Percentiles rank a stretch among this genome's conserved stretches.
Conservation (phyloP, 2,329 filamentous ascomycete species). For the Aspergillus fijiensis region DNA sequence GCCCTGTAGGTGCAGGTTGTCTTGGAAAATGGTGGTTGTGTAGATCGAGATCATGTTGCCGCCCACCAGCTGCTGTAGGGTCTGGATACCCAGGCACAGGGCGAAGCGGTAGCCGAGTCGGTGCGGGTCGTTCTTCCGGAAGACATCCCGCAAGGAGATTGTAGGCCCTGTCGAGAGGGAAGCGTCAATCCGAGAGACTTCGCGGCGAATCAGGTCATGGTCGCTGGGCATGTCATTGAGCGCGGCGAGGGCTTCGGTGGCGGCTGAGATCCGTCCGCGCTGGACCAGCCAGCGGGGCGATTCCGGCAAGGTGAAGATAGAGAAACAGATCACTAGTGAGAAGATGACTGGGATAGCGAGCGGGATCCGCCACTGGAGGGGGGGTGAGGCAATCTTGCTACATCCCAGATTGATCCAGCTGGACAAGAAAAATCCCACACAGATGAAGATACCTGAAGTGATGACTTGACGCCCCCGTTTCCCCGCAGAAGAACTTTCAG, state of each 20-base stretch:
- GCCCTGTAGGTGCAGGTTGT: slow-evolving; percentile 14
- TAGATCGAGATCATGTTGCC: slow-evolving; percentile 20
- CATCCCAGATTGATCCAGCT: slow-evolving; percentile 47
- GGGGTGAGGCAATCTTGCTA: slow-evolving; percentile 23
- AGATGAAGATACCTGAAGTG: slow-evolving; percentile 42
- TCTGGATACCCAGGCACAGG: slow-evolving; percentile 8
- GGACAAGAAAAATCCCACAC: slow-evolving; percentile 43
- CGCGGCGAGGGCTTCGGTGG: slow-evolving; percentile 14
- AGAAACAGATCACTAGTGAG: slow-evolving; percentile 27
- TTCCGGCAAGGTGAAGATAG: slow-evolving; percentile 53
- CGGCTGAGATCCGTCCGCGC: slow-evolving; percentile 17
- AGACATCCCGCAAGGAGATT: slow-evolving; percentile 18
- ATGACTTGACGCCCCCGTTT: slow-evolving; percentile 22
- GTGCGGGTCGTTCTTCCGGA: not conserved
- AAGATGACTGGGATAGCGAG: slow-evolving; percentile 34
- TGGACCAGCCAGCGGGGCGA: slow-evolving; percentile 36
- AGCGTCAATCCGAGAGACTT: slow-evolving; percentile 20
- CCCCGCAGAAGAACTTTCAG: slow-evolving; percentile 14
- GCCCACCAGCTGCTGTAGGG: slow-evolving; percentile 22
- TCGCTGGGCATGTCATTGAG: slow-evolving; percentile 13
- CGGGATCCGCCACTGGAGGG: slow-evolving; percentile 37
- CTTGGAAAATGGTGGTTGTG: slow-evolving; percentile 17
- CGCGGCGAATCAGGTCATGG: slow-evolving; percentile 13
- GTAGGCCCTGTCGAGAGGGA: slow-evolving; percentile 17
- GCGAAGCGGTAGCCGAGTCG: slow-evolving; percentile 8